Percentiles rank a stretch among this genome's conserved stretches.
Conservation (phyloP, 2,329 filamentous ascomycete genomes). For the Balansia obtecta region DNA sequence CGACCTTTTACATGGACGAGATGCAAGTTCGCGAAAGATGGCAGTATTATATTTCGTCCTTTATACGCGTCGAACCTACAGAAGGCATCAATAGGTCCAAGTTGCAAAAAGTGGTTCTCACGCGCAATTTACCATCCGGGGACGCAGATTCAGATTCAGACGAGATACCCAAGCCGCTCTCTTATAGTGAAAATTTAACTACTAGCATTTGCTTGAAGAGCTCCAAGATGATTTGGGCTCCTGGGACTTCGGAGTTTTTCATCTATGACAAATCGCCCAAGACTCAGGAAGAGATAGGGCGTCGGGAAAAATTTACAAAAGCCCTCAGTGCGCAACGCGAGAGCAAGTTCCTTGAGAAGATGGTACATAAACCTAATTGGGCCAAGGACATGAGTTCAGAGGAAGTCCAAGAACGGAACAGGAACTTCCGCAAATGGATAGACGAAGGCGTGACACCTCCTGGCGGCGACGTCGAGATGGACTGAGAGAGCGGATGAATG, state of each 20-base stretch:
- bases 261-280: conserved; percentile 59
- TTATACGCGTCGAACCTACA: conserved; percentile 77
- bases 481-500: neutral
- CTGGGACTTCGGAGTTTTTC: conserved; percentile 57
- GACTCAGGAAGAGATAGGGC: conserved; percentile 50
- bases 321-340: conserved; percentile 49
- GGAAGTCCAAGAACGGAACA: conserved; percentile 62
- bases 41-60: conserved; percentile 94
- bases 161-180: conserved; percentile 45
- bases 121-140: conserved; percentile 53
- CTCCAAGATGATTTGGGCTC: conserved; percentile 68
- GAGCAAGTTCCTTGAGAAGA: conserved; percentile 61
- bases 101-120: conserved; percentile 56
- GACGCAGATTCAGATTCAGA: conserved; percentile 53
- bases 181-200: conserved; percentile 54
- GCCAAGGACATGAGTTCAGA: conserved; percentile 70
- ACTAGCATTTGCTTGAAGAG: conserved; percentile 67
- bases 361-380: conserved; percentile 71
- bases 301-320: conserved; percentile 39
- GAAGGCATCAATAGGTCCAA: conserved; percentile 58
- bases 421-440: conserved; percentile 44
- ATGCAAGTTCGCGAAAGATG: conserved; percentile 73
- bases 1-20: conserved; percentile 78
- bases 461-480: conserved; percentile 3
- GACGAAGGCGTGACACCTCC: conserved; percentile 32